Evolutionary conservation across 805 yeast species (phyloP).

Genomic region (Nakazawaea peltata): DNA sequence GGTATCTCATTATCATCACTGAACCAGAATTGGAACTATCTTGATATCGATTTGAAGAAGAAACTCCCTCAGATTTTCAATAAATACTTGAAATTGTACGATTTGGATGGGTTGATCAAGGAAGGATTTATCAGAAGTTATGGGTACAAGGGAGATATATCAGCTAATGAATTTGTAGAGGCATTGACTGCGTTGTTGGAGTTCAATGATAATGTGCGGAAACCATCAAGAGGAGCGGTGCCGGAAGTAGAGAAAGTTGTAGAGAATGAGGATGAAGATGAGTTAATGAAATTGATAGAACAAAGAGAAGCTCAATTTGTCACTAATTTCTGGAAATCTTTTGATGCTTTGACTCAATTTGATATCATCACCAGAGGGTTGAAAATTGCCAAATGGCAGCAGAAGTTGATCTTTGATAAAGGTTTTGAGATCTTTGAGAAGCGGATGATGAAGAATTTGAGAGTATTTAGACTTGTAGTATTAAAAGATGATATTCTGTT

Average conservation of each 20-base stretch:
- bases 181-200: constrained; percentile 81
- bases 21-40: constrained; percentile 85
- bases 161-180: constrained; percentile 93
- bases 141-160: constrained; percentile 80
- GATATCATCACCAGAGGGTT: constrained; percentile 61
- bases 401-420: constrained; percentile 75
- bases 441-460: constrained; percentile 66
- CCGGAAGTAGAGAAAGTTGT: constrained; percentile 15
- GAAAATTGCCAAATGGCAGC: constrained; percentile 76
- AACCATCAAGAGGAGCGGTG: constrained; percentile 15
- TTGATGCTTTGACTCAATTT: constrained; percentile 43
- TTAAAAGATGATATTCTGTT: constrained; percentile 55
- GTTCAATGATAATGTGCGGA: constrained; percentile 34
- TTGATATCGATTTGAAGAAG: constrained; percentile 73
- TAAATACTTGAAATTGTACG: constrained; percentile 65
- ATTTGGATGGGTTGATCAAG: constrained; percentile 72
- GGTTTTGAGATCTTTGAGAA: constrained; percentile 89
- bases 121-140: constrained; percentile 83
- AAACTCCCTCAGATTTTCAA: constrained; percentile 62
- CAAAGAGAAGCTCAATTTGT: constrained; percentile 25
- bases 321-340: constrained; percentile 47
- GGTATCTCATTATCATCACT: constrained; percentile 88
- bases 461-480: constrained; percentile 79
- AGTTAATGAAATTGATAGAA: constrained; percentile 14
- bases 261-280: constrained; percentile 14